phyloP scores from a whole-genome alignment of 768 basidiomycete genomes.

The Pleurotus tuoliensis region DNA sequence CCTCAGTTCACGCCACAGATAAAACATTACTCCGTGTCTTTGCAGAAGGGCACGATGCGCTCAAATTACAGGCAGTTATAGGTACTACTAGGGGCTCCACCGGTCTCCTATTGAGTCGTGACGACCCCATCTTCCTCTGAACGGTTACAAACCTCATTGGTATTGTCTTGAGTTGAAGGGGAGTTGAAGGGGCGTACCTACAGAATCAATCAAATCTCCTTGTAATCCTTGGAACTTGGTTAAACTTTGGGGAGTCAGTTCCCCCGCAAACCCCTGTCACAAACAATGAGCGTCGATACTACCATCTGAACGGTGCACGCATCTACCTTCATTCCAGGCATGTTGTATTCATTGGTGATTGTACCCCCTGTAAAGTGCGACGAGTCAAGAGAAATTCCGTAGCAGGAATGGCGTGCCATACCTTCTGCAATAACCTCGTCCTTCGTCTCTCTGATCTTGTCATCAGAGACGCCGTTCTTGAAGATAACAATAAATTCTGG shows the following conservation, averaged over 20 bases:
- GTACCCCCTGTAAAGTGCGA: constrained; percentile 32
- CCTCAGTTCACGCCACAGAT: too few relatives aligned
- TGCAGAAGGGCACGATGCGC: too few relatives aligned
- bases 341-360: constrained; percentile 35
- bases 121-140: too few relatives aligned
- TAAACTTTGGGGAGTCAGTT: constrained; percentile 26
- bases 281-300: background rate
- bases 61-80: too few relatives aligned
- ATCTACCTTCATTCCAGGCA: constrained; percentile 29
- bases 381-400: background rate
- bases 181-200: constrained; percentile 11
- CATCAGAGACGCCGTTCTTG: constrained; percentile 38
- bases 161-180: too few relatives aligned
- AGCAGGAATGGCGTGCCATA: constrained; percentile 11
- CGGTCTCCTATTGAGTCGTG: too few relatives aligned
- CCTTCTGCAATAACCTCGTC: constrained; percentile 35
- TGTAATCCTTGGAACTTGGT: constrained; percentile 16
- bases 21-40: too few relatives aligned
- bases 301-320: background rate
- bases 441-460: constrained; percentile 37
- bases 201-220: constrained; percentile 17
- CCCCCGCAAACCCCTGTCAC: constrained; percentile 40
- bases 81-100: too few relatives aligned
- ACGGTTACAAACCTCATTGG: too few relatives aligned
- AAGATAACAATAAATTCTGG: constrained; percentile 56